Conservation (phyloP, 805 yeast genomes). For the Ogataea degrootiae region DNA sequence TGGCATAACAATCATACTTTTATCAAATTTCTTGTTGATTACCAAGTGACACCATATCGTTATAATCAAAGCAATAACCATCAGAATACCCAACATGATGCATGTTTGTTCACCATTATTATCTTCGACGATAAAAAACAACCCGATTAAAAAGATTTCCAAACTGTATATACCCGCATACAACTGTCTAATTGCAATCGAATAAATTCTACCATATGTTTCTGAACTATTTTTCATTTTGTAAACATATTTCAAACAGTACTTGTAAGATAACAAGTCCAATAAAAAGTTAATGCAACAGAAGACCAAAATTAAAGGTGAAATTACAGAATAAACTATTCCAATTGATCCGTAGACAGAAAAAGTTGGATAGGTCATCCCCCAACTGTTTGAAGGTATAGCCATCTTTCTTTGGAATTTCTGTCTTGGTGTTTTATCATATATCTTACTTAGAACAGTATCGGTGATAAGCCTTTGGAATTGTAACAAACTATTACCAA, state of each 20-base stretch:
- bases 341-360: slow-evolving; percentile 78
- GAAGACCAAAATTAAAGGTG: slow-evolving; percentile 71
- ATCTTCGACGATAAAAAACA: slow-evolving; percentile 59
- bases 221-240: slow-evolving; percentile 50
- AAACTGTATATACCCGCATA: slow-evolving; percentile 79
- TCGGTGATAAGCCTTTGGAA: slow-evolving; percentile 44
- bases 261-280: slow-evolving; percentile 63
- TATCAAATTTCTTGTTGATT: slow-evolving; percentile 39
- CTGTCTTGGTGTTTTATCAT: slow-evolving; percentile 60
- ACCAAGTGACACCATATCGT: slow-evolving; percentile 58
- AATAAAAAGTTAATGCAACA: slow-evolving; percentile 52
- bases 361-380: slow-evolving; percentile 69
- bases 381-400: slow-evolving; percentile 61
- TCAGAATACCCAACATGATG: slow-evolving; percentile 43
- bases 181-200: slow-evolving; percentile 68
- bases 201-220: slow-evolving; percentile 66
- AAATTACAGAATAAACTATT: slow-evolving; percentile 68
- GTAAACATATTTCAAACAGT: slow-evolving; percentile 56
- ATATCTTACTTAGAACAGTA: slow-evolving; percentile 30
- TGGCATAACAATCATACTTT: slow-evolving; percentile 36
- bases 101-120: slow-evolving; percentile 40
- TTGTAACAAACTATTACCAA: slow-evolving; percentile 68
- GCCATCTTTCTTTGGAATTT: slow-evolving; percentile 40
- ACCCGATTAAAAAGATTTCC: slow-evolving; percentile 73
- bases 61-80: slow-evolving; percentile 43